Percentiles rank a stretch among this genome's conserved stretches.
Evolutionary conservation across 129 eudicot species (phyloP).

Genomic region (Smallanthus sonchifolius): DNA sequence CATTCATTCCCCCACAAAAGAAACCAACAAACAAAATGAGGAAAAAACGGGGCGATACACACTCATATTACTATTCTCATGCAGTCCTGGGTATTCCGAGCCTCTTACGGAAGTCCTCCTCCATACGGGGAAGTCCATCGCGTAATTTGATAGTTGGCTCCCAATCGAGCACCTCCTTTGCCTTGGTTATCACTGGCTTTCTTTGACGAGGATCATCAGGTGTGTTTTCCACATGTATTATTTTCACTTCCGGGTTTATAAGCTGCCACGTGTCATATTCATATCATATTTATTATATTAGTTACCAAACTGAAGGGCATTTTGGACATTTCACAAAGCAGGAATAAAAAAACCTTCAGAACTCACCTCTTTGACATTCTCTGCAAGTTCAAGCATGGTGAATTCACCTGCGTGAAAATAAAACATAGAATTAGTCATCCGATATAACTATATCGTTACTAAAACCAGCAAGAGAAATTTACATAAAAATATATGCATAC

Average conservation of each 20-base stretch:
- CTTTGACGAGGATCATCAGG: slow-evolving; percentile 94
- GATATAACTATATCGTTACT: neutral
- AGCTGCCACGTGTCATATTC: slow-evolving; percentile 34
- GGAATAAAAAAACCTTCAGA: neutral
- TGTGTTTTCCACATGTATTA: slow-evolving; percentile 73
- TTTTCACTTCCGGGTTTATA: slow-evolving; percentile 75
- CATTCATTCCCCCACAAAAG: neutral
- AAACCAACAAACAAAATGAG: neutral
- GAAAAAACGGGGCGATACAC: neutral
- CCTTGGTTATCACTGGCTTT: slow-evolving; percentile 80
- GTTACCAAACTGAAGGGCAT: neutral
- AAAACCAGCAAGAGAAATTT: neutral
- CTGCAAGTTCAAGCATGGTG: slow-evolving; percentile 78
- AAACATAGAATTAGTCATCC: neutral
- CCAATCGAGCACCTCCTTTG: slow-evolving; percentile 78
- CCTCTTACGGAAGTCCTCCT: slow-evolving; percentile 82
- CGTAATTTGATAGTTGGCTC: slow-evolving; percentile 70
- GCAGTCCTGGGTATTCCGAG: slow-evolving; percentile 46
- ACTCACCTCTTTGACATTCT: slow-evolving; percentile 83
- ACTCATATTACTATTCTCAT: slow-evolving; percentile 8
- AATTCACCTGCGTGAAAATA: slow-evolving; percentile 59
- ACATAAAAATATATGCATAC: neutral
- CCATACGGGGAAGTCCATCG: slow-evolving; percentile 87
- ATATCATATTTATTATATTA: neutral
- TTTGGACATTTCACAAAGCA: slow-evolving; percentile 2